Conservation (phyloP, 2,329 filamentous ascomycete species). For the Diaporthe sp. region DNA sequence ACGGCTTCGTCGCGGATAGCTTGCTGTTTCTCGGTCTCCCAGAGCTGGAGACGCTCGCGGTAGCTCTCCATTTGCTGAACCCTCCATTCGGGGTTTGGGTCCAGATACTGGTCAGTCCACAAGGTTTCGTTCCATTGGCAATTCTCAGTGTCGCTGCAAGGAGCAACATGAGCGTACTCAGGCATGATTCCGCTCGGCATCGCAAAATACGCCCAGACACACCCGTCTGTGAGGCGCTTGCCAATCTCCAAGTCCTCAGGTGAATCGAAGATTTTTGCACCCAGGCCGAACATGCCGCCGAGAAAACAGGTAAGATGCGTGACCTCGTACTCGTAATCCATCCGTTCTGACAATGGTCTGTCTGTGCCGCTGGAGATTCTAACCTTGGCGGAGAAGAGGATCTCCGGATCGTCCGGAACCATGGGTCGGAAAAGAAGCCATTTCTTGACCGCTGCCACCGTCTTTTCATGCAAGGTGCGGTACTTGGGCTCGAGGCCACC, state of each 20-base stretch:
- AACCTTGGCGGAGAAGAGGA: constrained; percentile 79
- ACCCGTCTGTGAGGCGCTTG: constrained; percentile 73
- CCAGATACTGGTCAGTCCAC: constrained; percentile 59
- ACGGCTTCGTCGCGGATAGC: constrained; percentile 41
- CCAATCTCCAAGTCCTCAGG: constrained; percentile 71
- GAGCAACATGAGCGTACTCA: constrained; percentile 59
- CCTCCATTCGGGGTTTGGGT: constrained; percentile 56
- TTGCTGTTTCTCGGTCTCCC: constrained; percentile 44
- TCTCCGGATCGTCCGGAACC: constrained; percentile 71
- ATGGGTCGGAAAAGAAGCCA: constrained; percentile 84
- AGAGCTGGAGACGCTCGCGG: constrained; percentile 49
- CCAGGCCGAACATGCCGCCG: constrained; percentile 76
- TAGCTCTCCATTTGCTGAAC: constrained; percentile 56
- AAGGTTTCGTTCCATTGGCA: constrained; percentile 65
- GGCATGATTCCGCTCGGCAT: constrained; percentile 74
- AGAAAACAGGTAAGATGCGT: constrained; percentile 75
- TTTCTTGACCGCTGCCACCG: constrained; percentile 75
- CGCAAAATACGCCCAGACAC: constrained; percentile 75
- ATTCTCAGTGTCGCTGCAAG: constrained; percentile 57
- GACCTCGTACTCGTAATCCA: constrained; percentile 63
- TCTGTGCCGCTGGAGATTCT: constrained; percentile 55
- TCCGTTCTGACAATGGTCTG: constrained; percentile 48
- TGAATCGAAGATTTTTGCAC: constrained; percentile 69
- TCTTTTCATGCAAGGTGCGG: constrained; percentile 75
- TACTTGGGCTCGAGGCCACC: constrained; percentile 81